A percentile compares a stretch with the other conserved stretches of the same genome.
Evolutionary conservation across 176 grass and related monocot genomes (phyloP).

Genomic region (Carex pumila): DNA sequence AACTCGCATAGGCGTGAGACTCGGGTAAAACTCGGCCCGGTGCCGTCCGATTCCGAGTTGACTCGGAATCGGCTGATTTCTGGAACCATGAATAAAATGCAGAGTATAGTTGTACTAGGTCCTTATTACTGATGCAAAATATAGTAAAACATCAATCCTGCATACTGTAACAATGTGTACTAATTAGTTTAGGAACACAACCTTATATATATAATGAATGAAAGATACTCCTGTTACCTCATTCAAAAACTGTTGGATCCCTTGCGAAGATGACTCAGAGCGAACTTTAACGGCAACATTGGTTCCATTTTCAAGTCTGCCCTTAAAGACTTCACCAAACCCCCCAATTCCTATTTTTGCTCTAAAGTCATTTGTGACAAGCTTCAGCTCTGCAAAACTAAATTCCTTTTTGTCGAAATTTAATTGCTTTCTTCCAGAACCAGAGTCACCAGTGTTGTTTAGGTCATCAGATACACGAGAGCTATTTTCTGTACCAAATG

Average conservation of each 20-base stretch:
- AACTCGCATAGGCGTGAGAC: too few species aligned
- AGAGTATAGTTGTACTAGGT: neutral
- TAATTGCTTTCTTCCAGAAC: neutral
- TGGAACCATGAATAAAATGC: neutral
- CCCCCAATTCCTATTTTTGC: constrained; percentile 29
- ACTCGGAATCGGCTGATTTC: too few species aligned
- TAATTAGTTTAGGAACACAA: too few species aligned
- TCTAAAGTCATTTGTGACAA: constrained; percentile 30
- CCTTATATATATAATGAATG: neutral
- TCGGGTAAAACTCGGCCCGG: too few species aligned
- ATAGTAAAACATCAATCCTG: neutral
- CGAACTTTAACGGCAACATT: constrained; percentile 42
- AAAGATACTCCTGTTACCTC: constrained; percentile 21
- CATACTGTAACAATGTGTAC: neutral
- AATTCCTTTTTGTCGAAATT: constrained; percentile 34
- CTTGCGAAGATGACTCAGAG: constrained; percentile 33
- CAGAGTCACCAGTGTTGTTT: neutral
- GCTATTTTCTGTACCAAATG: neutral
- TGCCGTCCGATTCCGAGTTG: too few species aligned
- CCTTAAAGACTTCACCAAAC: constrained; percentile 49
- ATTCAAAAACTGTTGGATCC: constrained; percentile 40
- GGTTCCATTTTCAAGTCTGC: constrained; percentile 25
- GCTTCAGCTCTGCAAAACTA: constrained; percentile 28
- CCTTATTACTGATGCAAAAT: neutral
- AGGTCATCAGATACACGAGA: too few species aligned